A percentile compares a stretch with the other conserved stretches of the same genome.
Conservation (phyloP, 495 filamentous ascomycete genomes). For the Penicillium bialowiezense region DNA sequence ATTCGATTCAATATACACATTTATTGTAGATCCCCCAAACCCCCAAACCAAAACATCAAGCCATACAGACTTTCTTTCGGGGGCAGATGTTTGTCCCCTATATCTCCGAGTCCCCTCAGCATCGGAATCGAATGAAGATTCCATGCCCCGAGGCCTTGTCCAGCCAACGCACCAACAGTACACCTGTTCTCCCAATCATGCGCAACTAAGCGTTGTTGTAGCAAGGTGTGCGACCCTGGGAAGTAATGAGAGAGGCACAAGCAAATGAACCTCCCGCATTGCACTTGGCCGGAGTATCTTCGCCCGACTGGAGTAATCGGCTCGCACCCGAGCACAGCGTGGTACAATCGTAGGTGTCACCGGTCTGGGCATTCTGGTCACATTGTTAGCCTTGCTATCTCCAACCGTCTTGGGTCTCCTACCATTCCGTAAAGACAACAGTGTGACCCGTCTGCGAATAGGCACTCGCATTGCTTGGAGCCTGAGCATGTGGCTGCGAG, state of each 20-base stretch:
- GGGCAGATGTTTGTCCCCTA: too few species aligned
- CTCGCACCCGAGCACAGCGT: background rate
- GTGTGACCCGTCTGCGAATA: background rate
- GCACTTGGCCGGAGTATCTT: background rate
- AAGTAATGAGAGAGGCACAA: background rate
- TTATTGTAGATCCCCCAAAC: too few species aligned
- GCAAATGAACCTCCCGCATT: background rate
- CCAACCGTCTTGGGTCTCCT: background rate
- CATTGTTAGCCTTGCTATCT: background rate
- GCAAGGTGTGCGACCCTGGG: background rate
- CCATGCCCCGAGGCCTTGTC: too few species aligned
- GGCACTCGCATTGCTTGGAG: background rate
- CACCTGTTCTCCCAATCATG: too few species aligned
- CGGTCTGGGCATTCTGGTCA: background rate
- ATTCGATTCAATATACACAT: too few species aligned
- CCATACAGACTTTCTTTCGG: too few species aligned
- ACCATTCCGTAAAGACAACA: background rate
- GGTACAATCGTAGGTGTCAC: background rate
- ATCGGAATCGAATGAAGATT: too few species aligned
- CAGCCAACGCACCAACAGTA: too few species aligned
- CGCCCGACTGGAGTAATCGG: background rate
- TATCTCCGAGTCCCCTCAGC: too few species aligned
- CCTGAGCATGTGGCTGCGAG: background rate
- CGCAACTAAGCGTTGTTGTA: background rate
- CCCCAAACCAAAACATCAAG: too few species aligned